Percentiles rank a stretch among this genome's conserved stretches.
These are phyloP conservation scores for Sugiyamaella qingdaonensis DNA, from an alignment of 805 yeast genomes.

Conservation along the genomic window DNA sequence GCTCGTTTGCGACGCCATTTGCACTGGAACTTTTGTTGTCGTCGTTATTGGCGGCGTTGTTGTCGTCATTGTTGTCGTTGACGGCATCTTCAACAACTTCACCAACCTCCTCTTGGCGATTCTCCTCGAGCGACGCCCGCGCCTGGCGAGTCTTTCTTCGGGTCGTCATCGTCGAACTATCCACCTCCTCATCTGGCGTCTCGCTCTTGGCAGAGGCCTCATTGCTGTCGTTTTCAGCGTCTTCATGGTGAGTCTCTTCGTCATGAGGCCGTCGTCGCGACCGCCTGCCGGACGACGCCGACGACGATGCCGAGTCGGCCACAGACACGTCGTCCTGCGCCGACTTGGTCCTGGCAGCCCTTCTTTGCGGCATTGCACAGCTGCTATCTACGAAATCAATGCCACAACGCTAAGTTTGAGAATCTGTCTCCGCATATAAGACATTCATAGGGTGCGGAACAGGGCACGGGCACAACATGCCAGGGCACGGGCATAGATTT, in stretches of 20 bases:
- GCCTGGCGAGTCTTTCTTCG: slow-evolving; percentile 1
- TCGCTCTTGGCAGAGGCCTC: background rate
- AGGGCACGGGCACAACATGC: no score
- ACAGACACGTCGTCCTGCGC: background rate
- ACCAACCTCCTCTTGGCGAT: background rate
- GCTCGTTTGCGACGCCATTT: slow-evolving; percentile 5
- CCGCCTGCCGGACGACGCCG: background rate
- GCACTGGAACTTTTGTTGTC: slow-evolving; percentile 4
- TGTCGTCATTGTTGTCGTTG: background rate
- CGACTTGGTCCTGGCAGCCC: slow-evolving; percentile 2
- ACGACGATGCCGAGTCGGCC: background rate
- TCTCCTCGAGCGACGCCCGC: background rate
- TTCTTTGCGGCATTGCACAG: background rate
- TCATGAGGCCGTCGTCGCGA: background rate
- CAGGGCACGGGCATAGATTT: no score
- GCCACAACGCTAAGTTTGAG: no score
- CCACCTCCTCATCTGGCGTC: background rate
- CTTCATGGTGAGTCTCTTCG: background rate
- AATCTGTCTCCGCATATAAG: no score
- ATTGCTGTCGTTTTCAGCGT: background rate
- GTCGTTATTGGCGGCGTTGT: slow-evolving; percentile 6
- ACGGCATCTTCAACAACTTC: background rate
- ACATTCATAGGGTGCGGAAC: no score
- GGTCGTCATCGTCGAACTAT: background rate
- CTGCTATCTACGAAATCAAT: background rate